Conservation (phyloP, 345 rosid species). For the Angophora floribunda region DNA sequence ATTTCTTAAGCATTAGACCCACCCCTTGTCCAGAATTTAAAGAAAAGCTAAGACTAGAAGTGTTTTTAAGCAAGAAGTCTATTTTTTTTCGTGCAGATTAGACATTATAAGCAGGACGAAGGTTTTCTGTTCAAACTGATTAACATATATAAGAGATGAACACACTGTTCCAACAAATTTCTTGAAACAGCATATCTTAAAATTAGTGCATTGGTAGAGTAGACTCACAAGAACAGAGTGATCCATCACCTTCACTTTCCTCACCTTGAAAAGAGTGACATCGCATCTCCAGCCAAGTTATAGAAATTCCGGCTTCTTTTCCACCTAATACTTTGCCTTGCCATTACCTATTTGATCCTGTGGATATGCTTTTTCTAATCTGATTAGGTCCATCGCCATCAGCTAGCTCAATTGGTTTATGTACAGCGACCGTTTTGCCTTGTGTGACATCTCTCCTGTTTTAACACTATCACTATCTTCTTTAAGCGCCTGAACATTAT, state of each 20-base stretch:
- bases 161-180: neutral
- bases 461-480: constrained; percentile 10
- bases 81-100: neutral
- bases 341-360: constrained; percentile 15
- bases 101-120: neutral
- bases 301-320: neutral
- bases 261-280: neutral
- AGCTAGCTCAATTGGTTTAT: constrained; percentile 15
- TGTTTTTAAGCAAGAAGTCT: neutral
- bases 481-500: constrained; percentile 12
- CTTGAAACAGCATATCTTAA: neutral
- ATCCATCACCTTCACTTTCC: constrained; percentile 1
- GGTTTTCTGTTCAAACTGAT: neutral
- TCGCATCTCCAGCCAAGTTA: constrained; percentile 16
- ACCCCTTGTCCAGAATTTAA: neutral
- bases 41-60: neutral
- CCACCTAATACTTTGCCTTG: constrained; percentile 16
- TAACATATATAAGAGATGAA: neutral
- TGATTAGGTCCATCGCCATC: neutral
- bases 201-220: neutral
- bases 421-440: constrained; percentile 8
- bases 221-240: neutral
- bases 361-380: neutral
- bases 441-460: constrained; percentile 14
- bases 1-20: neutral